phyloP scores from a whole-genome alignment of 768 basidiomycete species.

The Hericium alpestre region DNA sequence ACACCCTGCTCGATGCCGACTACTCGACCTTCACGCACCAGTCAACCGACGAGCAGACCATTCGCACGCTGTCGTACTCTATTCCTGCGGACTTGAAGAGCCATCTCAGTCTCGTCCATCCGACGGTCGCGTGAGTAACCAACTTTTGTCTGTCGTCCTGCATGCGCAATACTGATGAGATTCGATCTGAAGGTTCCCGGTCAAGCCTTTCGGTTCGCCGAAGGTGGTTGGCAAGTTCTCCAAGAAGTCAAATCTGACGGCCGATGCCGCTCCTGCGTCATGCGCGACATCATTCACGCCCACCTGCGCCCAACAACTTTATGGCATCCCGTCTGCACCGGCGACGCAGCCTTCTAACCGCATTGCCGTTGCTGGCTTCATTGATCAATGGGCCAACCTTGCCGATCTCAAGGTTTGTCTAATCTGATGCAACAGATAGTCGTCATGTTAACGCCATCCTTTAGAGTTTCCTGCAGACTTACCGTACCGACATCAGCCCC shows the following conservation, averaged over 20 bases:
- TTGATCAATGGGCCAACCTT: background rate
- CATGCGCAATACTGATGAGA: background rate
- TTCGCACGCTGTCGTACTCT: conserved; percentile 14
- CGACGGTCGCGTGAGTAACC: conserved; percentile 10
- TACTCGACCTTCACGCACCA: conserved; percentile 11
- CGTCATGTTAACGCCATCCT: background rate
- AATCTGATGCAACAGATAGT: background rate
- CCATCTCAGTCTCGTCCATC: conserved; percentile 13
- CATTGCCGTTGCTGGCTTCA: conserved; percentile 13
- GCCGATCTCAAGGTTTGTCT: conserved; percentile 1
- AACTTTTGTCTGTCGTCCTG: background rate
- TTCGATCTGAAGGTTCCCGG: background rate
- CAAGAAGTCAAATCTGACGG: background rate
- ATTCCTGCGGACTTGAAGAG: conserved; percentile 9
- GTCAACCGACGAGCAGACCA: conserved; percentile 5
- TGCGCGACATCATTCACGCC: conserved; percentile 4
- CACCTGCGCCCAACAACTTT: conserved; percentile 12
- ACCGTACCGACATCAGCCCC: background rate
- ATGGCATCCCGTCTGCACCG: conserved; percentile 12
- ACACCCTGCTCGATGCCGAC: conserved; percentile 9
- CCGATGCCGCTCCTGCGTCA: background rate
- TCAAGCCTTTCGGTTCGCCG: background rate
- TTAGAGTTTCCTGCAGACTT: background rate
- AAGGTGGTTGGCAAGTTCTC: background rate
- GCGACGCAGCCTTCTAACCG: conserved; percentile 11